Percentiles rank a stretch among this genome's conserved stretches.
These are phyloP conservation scores for Kwoniella dendrophila DNA, from an alignment of 768 basidiomycete genomes.

Conservation along the genomic window DNA sequence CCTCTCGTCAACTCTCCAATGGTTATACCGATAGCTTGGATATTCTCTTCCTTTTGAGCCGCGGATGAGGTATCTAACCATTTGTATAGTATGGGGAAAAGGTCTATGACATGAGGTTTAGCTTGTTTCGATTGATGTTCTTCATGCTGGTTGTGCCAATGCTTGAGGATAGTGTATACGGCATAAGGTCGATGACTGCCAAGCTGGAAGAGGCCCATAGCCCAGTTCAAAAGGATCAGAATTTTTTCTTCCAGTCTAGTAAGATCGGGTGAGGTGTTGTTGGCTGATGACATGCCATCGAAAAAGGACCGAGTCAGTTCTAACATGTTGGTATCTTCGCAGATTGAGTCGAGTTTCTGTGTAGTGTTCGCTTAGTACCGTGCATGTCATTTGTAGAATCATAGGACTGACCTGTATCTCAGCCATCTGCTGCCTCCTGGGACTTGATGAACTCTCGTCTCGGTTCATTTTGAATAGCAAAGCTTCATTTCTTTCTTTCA, in stretches of 20 bases:
- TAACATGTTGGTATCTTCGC: constrained; percentile 43
- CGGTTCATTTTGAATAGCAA: constrained; percentile 29
- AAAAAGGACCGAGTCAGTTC: constrained; percentile 45
- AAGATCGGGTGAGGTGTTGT: constrained; percentile 26
- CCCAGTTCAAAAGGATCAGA: constrained; percentile 46
- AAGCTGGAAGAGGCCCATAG: constrained; percentile 46
- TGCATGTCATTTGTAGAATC: neutral
- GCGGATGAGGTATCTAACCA: constrained; percentile 48
- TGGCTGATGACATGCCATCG: constrained; percentile 38
- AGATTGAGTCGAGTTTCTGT: constrained; percentile 50
- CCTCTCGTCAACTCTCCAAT: constrained; percentile 49
- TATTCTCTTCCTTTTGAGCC: constrained; percentile 37
- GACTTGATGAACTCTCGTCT: constrained; percentile 35
- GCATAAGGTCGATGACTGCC: constrained; percentile 50
- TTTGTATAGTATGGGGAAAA: constrained; percentile 44
- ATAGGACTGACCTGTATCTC: constrained; percentile 40
- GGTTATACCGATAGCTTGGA: constrained; percentile 46
- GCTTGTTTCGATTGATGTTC: constrained; percentile 21
- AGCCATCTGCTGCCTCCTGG: constrained; percentile 47
- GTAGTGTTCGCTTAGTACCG: neutral
- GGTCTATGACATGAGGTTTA: constrained; percentile 27
- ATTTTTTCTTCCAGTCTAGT: constrained; percentile 42
- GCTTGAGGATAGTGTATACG: constrained; percentile 41
- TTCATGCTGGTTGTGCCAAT: constrained; percentile 42
- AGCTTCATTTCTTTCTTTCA: constrained; percentile 26